A percentile compares a stretch with the other conserved stretches of the same genome.
Evolutionary conservation across 2,329 filamentous ascomycete species (phyloP).

Genomic region (Pseudogymnoascus sp.): DNA sequence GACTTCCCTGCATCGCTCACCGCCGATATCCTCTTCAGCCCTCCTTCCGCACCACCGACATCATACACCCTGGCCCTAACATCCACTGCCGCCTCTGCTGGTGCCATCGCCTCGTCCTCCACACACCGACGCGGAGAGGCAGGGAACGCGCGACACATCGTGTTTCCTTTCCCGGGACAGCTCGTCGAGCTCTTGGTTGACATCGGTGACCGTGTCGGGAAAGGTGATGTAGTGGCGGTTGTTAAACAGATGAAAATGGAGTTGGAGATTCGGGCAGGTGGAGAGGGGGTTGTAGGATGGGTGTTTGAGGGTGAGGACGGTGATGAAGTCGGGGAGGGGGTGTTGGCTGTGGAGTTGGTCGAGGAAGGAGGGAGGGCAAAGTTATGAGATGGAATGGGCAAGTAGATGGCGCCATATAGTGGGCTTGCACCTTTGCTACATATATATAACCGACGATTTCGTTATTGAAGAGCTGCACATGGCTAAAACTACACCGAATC

Average conservation of each 20-base stretch:
- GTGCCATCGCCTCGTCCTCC: constrained; percentile 40
- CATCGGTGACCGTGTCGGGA: constrained; percentile 39
- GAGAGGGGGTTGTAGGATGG: constrained; percentile 21
- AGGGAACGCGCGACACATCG: constrained; percentile 42
- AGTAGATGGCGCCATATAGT: not conserved
- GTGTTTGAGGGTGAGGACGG: constrained; percentile 25
- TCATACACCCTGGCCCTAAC: constrained; percentile 35
- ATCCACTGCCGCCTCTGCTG: constrained; percentile 38
- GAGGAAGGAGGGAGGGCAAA: not conserved
- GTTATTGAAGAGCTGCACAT: not conserved
- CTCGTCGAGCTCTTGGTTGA: constrained; percentile 52
- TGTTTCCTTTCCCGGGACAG: constrained; percentile 50
- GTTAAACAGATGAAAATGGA: constrained; percentile 66
- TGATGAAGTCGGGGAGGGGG: constrained; percentile 23
- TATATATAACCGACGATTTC: not conserved
- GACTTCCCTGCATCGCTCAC: constrained; percentile 50
- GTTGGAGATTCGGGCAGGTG: constrained; percentile 44
- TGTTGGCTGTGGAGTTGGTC: constrained; percentile 17
- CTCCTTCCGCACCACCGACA: constrained; percentile 40
- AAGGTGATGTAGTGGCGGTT: constrained; percentile 48
- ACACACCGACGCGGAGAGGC: constrained; percentile 43
- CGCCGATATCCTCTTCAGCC: constrained; percentile 41
- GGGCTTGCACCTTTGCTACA: not conserved
- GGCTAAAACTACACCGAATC: not conserved
- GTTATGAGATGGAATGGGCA: not conserved